Evolutionary conservation across 306 rosid species (phyloP), one percentile per base, ranked within the genome.

Genomic region (Begonia loranthoides): DNA sequence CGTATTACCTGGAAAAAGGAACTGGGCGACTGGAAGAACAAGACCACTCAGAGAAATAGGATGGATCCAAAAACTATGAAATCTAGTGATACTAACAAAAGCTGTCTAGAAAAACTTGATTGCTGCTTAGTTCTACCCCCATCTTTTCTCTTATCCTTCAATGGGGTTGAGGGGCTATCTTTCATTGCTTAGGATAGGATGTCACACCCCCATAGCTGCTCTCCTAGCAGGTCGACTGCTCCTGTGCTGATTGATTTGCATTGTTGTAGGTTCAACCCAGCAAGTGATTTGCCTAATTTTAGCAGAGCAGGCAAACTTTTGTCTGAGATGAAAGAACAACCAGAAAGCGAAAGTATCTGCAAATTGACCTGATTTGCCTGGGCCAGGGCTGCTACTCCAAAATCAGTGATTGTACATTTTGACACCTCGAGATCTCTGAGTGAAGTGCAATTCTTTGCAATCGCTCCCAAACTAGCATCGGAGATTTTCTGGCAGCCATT

Each of bases 1-100:
- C 75, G 72, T 9, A 41, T 48, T 34, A 55, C 76, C 85, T 52
- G 78, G 79, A 71, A 83, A 90, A 81, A 69, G 56, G 73, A 73
- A 68, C 88, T 65, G 60, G 16, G 75, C 61, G 33, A 50, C 79
- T 36, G 61, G 71, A 64, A 46, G 66, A 69, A 76, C 69, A 69
- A 81, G 93, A 80, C 79, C 88, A 86, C 74, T 67, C 36, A 28
- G 36, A 28, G 36, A 28, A 8, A 28, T 43, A 39, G 51, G 50
- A 76, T 80, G 85, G 84, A 78, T 84, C 96, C 80, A 82, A 76
- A 80, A 86, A 89, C 73, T 62, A 75, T n/a, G 10, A 41, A 52
- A 50, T 56, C 73, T 50, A 60, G 63, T 54, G 58, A 54, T 70
- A 68, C 67, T 75, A 63, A 57, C 63, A 66, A 64, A 65, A 50